Conservation (phyloP, 164 flowering plant species). For the Annona cherimola region DNA sequence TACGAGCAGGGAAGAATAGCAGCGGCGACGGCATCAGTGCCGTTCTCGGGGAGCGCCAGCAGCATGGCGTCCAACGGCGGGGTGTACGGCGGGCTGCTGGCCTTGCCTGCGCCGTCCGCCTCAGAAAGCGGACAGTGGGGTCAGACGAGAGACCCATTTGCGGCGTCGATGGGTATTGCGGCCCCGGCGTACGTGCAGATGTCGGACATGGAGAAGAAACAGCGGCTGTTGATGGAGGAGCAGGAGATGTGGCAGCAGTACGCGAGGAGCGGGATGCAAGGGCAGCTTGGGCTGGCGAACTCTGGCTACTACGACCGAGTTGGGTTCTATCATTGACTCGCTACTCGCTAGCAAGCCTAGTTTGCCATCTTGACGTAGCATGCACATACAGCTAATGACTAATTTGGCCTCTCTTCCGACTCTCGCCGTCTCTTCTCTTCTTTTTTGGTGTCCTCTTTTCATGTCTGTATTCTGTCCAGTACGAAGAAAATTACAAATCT, state of each 20-base stretch:
- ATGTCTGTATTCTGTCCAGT: no score
- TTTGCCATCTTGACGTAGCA: no score
- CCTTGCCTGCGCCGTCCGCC: slow-evolving; percentile 27
- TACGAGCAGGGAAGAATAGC: slow-evolving; percentile 29
- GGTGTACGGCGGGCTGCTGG: neutral
- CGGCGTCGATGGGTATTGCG: slow-evolving; percentile 55
- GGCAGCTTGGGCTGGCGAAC: slow-evolving; percentile 23
- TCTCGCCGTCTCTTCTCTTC: no score
- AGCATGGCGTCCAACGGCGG: slow-evolving; percentile 40
- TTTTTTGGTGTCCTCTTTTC: no score
- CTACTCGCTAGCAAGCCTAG: no score
- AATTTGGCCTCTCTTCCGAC: no score
- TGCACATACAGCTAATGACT: no score
- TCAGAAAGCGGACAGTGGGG: slow-evolving; percentile 23
- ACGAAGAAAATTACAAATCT: no score
- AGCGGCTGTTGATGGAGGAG: slow-evolving; percentile 56
- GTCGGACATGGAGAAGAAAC: slow-evolving; percentile 91
- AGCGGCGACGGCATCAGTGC: neutral
- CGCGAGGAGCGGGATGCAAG: slow-evolving; percentile 68
- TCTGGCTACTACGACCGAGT: neutral
- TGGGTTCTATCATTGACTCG: no score
- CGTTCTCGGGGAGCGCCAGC: slow-evolving; percentile 47
- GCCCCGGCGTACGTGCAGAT: slow-evolving; percentile 87
- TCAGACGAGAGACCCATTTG: slow-evolving; percentile 52
- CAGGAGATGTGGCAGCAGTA: slow-evolving; percentile 88